Base-by-base conservation (phyloP, 2,329 filamentous ascomycete species). In the Lachnellula subtilissima region DNA sequence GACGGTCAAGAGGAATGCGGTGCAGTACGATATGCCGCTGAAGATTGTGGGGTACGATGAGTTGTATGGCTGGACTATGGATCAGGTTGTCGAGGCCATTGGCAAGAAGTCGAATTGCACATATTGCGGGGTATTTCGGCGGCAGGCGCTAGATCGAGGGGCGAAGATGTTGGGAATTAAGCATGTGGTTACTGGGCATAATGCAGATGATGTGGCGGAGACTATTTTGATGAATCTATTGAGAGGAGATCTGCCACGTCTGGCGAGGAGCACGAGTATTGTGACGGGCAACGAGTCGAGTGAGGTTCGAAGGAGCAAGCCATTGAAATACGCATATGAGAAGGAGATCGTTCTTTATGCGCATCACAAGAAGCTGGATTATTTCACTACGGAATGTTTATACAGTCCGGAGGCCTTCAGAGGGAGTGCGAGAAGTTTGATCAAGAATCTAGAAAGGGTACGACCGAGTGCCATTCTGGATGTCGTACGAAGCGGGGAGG, bases 31-130 rank as follows among this genome's bases (percentile, higher is more conserved):
- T 1, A 95, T 99, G 87, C 85, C 89, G 0, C 76, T 99, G 49
- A 89, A 91, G 65, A 96, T 99, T 54, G 84, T 99, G 50, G 91
- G 93, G 50, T 99, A 99, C 67, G 87, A 87, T 53, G 89, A 97
- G 67, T 78, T 99, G 9, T 99, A 99, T 71, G 94, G 93, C 8
- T 99, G 94, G 94, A 97, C 92, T 1, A 99, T 99, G 94, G 94
- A 99, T 69, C 91, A 97, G 69, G 94, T 99, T 9, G 95, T 99
- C 4, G 89, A 92, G 67, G 90, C 93, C 48, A 89, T 99, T 50
- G 94, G 94, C 14, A 97, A 97, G 76, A 97, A 97, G 73, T 92
- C 93, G 32, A 99, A 99, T 73, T 99, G 94, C 79, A 99, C 95
- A 32, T 99, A 99, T 69, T 99, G 94, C 68, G 94, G 94, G 14